phyloP scores from a whole-genome alignment of 768 basidiomycete genomes.

The Lentinula boryana region DNA sequence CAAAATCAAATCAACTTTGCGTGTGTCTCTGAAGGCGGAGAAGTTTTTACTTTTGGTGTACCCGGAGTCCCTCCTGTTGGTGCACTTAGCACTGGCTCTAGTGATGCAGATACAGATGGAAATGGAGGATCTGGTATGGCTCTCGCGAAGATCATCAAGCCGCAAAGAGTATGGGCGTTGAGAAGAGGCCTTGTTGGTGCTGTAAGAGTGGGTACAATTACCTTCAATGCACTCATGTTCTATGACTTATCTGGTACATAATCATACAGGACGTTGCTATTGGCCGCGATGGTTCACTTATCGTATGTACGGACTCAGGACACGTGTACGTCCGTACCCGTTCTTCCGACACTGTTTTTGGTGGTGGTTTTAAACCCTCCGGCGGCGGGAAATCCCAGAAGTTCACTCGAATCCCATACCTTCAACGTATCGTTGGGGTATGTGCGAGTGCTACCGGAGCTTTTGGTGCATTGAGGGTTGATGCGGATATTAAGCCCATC shows the following conservation, averaged over 20 bases:
- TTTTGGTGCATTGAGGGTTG: slow-evolving; percentile 78
- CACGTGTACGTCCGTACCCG: slow-evolving; percentile 86
- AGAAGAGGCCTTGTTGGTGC: slow-evolving; percentile 84
- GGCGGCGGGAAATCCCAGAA: slow-evolving; percentile 49
- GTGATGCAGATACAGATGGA: not conserved
- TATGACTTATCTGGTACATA: not conserved
- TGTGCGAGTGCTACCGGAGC: slow-evolving; percentile 84
- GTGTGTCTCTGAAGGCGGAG: slow-evolving; percentile 40
- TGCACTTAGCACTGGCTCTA: not conserved
- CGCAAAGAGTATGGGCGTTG: slow-evolving; percentile 88
- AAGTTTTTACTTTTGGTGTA: slow-evolving; percentile 78
- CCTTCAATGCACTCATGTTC: not conserved
- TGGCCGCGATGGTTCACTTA: slow-evolving; percentile 80
- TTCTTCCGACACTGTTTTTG: slow-evolving; percentile 19
- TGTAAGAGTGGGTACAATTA: slow-evolving; percentile 33
- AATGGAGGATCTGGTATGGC: slow-evolving; percentile 8
- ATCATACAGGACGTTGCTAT: slow-evolving; percentile 76
- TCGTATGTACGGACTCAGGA: slow-evolving; percentile 91
- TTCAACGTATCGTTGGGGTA: slow-evolving; percentile 84
- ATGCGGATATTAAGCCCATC: slow-evolving; percentile 47
- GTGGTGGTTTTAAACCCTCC: slow-evolving; percentile 14
- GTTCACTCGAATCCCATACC: slow-evolving; percentile 71
- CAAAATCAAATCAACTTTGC: slow-evolving; percentile 2
- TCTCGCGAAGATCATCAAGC: slow-evolving; percentile 47
- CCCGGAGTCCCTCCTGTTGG: slow-evolving; percentile 19